These are phyloP conservation scores for Saccharomyces hybrid DNA, from an alignment of 1,139 yeast species.

Conservation along the genomic window DNA sequence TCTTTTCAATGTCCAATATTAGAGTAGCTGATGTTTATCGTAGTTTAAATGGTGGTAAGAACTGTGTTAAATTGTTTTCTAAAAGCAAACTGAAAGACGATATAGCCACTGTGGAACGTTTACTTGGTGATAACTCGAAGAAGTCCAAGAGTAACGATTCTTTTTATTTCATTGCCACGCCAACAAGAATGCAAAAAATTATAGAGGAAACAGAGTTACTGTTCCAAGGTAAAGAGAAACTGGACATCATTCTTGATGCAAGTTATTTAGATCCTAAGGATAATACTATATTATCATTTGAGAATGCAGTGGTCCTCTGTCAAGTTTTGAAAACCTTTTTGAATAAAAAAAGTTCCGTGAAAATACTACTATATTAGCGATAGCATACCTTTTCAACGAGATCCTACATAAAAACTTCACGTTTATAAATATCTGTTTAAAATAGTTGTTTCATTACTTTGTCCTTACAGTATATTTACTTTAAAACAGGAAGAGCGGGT, in stretches of 20 bases:
- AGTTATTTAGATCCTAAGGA: slow-evolving; percentile 52
- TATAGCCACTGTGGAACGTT: slow-evolving; percentile 34
- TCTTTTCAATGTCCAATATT: slow-evolving; percentile 29
- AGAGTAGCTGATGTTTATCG: slow-evolving; percentile 34
- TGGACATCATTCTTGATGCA: slow-evolving; percentile 52
- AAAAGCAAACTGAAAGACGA: slow-evolving; percentile 58
- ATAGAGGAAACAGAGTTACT: slow-evolving; percentile 37
- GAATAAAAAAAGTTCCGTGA: slow-evolving; percentile 31
- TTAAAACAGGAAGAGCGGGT: background rate
- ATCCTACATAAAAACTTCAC: background rate
- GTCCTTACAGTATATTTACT: background rate
- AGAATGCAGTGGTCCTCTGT: slow-evolving; percentile 23
- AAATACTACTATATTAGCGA: slow-evolving; percentile 23
- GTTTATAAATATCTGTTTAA: background rate
- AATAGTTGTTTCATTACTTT: background rate
- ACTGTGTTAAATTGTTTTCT: slow-evolving; percentile 50
- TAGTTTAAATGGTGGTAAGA: slow-evolving; percentile 42
- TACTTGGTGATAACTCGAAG: slow-evolving; percentile 11
- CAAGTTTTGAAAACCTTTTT: slow-evolving; percentile 23
- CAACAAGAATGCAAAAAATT: slow-evolving; percentile 49
- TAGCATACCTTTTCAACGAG: background rate
- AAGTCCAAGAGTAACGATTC: slow-evolving; percentile 12
- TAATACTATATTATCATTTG: slow-evolving; percentile 25
- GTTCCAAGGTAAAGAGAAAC: slow-evolving; percentile 44
- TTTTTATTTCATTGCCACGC: slow-evolving; percentile 47